Conservation (phyloP, 2,329 filamentous ascomycete genomes). For the Zalaria obscura region DNA sequence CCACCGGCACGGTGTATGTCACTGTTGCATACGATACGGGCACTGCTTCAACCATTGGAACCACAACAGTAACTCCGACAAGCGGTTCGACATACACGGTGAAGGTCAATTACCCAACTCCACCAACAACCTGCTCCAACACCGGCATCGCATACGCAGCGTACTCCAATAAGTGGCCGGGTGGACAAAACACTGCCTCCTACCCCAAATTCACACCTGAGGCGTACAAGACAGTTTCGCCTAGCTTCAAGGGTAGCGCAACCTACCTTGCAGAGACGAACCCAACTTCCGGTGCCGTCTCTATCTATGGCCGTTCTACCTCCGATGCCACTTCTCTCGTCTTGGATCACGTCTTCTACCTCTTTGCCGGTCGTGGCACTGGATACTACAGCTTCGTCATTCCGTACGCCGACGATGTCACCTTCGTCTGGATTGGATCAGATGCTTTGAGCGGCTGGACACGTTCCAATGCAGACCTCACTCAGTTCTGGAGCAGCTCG, state of each 20-base stretch:
- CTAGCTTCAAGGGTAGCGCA: background rate
- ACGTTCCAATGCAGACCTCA: conserved; percentile 8
- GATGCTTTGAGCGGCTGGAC: conserved; percentile 11
- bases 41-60: conserved; percentile 2
- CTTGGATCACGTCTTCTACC: conserved; percentile 6
- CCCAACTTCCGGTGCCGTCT: background rate
- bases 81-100: conserved; percentile 1
- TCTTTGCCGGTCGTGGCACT: conserved; percentile 6
- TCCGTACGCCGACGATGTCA: conserved; percentile 11
- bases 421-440: conserved; percentile 12
- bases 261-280: conserved; percentile 5
- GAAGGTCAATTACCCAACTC: conserved; percentile 3
- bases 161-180: conserved; percentile 2
- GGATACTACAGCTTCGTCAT: conserved; percentile 13
- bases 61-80: conserved; percentile 1
- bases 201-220: conserved; percentile 5
- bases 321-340: background rate
- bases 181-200: background rate
- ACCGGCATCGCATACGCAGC: background rate
- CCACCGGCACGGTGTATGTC: conserved; percentile 2
- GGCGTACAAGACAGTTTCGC: conserved; percentile 1
- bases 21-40: conserved; percentile 3
- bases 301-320: conserved; percentile 1
- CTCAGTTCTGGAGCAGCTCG: background rate
- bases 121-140: conserved; percentile 3